Base-by-base conservation (phyloP, 306 rosid genomes). In the Hylodesmum podocarpum region DNA sequence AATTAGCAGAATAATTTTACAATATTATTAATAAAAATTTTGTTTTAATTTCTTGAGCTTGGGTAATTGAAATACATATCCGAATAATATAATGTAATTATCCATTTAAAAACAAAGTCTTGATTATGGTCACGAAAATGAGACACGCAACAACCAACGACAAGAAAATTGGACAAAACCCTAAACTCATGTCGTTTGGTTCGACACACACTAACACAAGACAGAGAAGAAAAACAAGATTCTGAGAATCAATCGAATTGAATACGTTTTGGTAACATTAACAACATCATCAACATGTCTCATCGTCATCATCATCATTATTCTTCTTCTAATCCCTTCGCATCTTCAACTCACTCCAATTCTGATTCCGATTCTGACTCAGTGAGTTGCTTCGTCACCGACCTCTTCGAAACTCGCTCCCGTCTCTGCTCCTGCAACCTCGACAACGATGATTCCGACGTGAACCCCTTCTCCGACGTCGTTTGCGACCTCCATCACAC, bases 371-470 rank as follows among this genome's bases (percentile, higher is more conserved):
- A 74, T 16, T 82, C 92, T 28, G 89, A 83, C 69, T 88, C 98
- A 12, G 85, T 79, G 58, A 85, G 87, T 79, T 84, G 89, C 79
- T 90, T 94, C 76, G 90, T 91, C 77, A 90, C 97, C 57, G 90
- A 94, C 74, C 97, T 91, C 41, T 90, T 90, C 70, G 90, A 85
- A 33, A 75, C 77, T 25, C 79, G 78, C 57, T 69, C 64, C 5
- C 72, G 31, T 53, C 14, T 15, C 18, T 40, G 59, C 37, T 70
- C 76, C 5, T 86, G 66, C 54, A n/a, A n/a, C n/a, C n/a, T n/a
- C n/a, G n/a, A n/a, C n/a, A n/a, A n/a, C n/a, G 21, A 75, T 1
- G 84, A 50, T 33, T 9, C 62, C 1, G 75, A 81, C 78, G 13
- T 81, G 6, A 88, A 87, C 73, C 85, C 88, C 21, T 85, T 83